phyloP scores from a whole-genome alignment of 345 rosid genomes.

The Carallia pectinifolia region DNA sequence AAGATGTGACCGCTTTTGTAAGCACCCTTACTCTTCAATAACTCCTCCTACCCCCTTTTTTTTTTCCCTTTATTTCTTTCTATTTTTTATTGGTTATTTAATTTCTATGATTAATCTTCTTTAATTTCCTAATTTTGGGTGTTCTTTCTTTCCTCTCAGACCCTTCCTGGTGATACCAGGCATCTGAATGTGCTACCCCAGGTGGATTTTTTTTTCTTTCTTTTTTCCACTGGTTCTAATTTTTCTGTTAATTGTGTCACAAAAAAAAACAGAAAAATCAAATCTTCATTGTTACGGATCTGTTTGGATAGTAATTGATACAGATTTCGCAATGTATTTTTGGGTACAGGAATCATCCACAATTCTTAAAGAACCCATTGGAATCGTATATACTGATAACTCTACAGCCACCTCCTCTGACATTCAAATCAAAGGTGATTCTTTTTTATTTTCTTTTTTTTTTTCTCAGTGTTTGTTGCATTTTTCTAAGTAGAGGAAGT shows the following conservation, averaged over 20 bases:
- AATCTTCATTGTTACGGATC: too few relatives aligned
- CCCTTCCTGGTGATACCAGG: constrained; percentile 44
- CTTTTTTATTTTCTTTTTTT: neutral
- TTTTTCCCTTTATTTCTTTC: too few relatives aligned
- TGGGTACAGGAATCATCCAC: constrained; percentile 51
- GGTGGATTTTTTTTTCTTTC: constrained; percentile 30
- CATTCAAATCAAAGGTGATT: constrained; percentile 32
- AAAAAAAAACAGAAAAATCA: too few relatives aligned
- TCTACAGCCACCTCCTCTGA: neutral
- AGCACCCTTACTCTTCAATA: constrained; percentile 21
- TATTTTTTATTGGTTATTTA: neutral
- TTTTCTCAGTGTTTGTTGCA: neutral
- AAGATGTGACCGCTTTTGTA: constrained; percentile 67
- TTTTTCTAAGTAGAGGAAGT: neutral
- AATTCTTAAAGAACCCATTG: constrained; percentile 47
- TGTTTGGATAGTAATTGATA: neutral
- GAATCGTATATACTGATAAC: constrained; percentile 52
- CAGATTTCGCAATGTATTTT: constrained; percentile 32
- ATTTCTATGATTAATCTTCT: neutral
- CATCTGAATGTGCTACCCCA: constrained; percentile 72
- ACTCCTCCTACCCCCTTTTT: neutral
- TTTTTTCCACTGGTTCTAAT: neutral
- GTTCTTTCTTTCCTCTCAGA: constrained; percentile 36
- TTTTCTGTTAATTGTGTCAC: neutral
- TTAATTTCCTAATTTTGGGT: neutral